phyloP scores from a whole-genome alignment of 441 rosid species.

The Lepidium campestre region DNA sequence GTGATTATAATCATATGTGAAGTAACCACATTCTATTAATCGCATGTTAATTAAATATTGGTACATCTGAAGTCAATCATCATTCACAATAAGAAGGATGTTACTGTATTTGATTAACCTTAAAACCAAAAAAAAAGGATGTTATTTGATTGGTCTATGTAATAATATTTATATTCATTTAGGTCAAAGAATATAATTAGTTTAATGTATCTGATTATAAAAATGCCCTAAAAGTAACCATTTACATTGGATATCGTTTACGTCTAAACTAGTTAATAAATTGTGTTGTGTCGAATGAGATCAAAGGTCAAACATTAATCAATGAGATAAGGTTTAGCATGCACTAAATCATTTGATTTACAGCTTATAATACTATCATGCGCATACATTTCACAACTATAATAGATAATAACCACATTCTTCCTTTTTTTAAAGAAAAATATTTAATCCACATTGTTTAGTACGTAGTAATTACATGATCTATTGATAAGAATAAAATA shows the following conservation, averaged over 20 bases:
- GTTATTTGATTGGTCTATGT: too few species aligned
- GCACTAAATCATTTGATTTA: not conserved
- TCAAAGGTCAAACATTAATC: conserved; percentile 5
- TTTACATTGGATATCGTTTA: not conserved
- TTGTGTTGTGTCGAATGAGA: not conserved
- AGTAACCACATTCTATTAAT: too few species aligned
- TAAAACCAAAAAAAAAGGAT: too few species aligned
- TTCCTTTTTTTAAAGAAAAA: too few species aligned
- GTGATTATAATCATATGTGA: not conserved
- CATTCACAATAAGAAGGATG: not conserved
- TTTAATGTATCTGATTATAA: not conserved
- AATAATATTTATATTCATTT: not conserved
- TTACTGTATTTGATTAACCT: too few species aligned
- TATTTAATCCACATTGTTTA: not conserved
- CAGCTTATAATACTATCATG: conserved; percentile 2
- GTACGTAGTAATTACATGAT: too few species aligned
- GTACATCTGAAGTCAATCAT: not conserved
- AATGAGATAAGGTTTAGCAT: conserved; percentile 6
- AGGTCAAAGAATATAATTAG: not conserved
- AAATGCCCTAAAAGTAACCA: not conserved
- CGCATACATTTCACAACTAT: not conserved
- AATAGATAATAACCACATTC: not conserved
- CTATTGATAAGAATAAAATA: not conserved
- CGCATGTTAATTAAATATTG: not conserved
- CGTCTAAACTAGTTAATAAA: not conserved